A percentile compares a stretch with the other conserved stretches of the same genome.
phyloP scores from a whole-genome alignment of 345 rosid genomes.

The Turritis glabra region DNA sequence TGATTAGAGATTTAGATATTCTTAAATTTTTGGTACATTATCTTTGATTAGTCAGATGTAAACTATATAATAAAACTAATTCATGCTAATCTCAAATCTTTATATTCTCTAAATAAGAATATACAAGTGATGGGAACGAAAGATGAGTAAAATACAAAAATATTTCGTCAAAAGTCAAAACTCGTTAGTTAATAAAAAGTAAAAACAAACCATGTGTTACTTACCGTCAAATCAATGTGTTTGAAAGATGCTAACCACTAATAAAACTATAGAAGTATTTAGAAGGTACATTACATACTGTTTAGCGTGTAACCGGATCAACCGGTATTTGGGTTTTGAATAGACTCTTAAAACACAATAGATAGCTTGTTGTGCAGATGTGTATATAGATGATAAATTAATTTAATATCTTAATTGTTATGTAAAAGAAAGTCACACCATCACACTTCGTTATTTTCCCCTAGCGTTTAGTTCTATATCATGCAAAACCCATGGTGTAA shows the following conservation, averaged over 20 bases:
- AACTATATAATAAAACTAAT: neutral
- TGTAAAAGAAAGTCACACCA: neutral
- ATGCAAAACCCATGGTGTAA: constrained; percentile 33
- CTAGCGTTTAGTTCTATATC: constrained; percentile 2
- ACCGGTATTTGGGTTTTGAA: neutral
- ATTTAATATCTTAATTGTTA: neutral
- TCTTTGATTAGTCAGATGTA: neutral
- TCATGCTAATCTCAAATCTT: neutral
- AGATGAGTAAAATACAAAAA: neutral
- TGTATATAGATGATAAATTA: neutral
- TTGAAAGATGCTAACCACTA: no score
- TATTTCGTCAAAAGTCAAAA: neutral
- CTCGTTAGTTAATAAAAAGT: neutral
- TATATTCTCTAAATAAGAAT: neutral
- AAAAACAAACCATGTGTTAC: no score
- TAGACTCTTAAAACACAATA: no score
- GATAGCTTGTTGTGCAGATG: neutral
- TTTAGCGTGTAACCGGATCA: no score
- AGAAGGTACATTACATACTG: no score
- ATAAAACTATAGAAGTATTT: no score
- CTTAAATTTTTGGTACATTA: neutral
- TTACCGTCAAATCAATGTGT: no score
- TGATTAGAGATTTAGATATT: neutral
- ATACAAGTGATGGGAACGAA: neutral
- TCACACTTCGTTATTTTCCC: constrained; percentile 16